Evolutionary conservation across 257 asterid genomes (phyloP), one percentile per base, ranked within the genome.

Genomic region (Leptodermis oblonga): DNA sequence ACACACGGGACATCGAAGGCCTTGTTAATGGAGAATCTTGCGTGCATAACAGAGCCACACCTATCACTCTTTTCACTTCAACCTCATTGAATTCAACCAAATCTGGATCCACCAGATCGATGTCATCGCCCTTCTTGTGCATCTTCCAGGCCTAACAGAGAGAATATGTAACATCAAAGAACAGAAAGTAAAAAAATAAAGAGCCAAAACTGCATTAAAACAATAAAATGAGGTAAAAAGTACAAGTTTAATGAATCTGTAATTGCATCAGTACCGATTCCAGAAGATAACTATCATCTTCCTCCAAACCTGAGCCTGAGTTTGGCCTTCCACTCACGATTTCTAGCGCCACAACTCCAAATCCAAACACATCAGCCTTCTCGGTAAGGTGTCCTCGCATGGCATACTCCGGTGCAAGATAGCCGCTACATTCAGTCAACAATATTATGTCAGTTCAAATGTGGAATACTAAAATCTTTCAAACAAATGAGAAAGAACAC

Each of bases 121-220:
- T 51, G 31, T 60, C 65, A 17, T 13, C 7, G 49, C 31, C 68
- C 39, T 22, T 49, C 52, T 68, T 70, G 39, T 74, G 78, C 28
- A 74, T 64, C 26, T 67, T 65, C 78, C 78, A 74, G 22, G 78
- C 73, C n/a, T n/a, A n/a, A n/a, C n/a, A n/a, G n/a, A n/a, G n/a
- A n/a, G n/a, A n/a, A n/a, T n/a, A n/a, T n/a, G n/a, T n/a, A n/a
- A n/a, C n/a, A n/a, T n/a, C n/a, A n/a, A n/a, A n/a, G n/a, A n/a
- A n/a, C n/a, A n/a, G n/a, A n/a, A n/a, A n/a, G n/a, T n/a, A n/a
- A n/a, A n/a, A n/a, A n/a, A n/a, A n/a, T n/a, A n/a, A n/a, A n/a
- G n/a, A n/a, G n/a, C n/a, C n/a, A n/a, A n/a, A n/a, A n/a, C n/a
- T n/a, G n/a, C n/a, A n/a, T n/a, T n/a, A n/a, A n/a, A n/a, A n/a